Evolutionary conservation across 495 filamentous ascomycete species (phyloP), one percentile per base, ranked within the genome.

Genomic region (Symbiotaphrina buchneri): DNA sequence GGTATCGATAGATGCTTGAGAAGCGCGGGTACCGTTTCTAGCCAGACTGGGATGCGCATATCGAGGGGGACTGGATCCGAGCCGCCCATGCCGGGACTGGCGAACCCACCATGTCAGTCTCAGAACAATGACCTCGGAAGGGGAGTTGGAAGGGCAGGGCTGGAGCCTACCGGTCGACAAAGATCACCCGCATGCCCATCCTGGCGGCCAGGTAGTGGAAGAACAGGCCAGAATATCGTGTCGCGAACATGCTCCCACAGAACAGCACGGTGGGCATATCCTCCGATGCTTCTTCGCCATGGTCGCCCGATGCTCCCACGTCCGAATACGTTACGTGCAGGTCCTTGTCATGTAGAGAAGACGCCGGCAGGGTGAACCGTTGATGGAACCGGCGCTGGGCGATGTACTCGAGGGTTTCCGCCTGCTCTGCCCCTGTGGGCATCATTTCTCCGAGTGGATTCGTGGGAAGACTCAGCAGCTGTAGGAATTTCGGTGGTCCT

Each of bases 21-120:
- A 0, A 45, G 40, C 2, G 29, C 13, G n/a, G 42, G 42, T 4
- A 45, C 23, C 18, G 40, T 33, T 27, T 39, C 39, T 7, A 25
- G 22, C 22, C 22, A 25, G 22, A 25, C 22, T 8, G 22, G 8
- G 13, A 25, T 7, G 13, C 22, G 22, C 22, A 8, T 7, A 8
- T 7, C 7, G 7, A 13, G 22, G 8, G 7, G 8, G 7, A 25
- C 22, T 7, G 22, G 22, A 8, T 7, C 13, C 13, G 22, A 25
- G 7, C 22, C 22, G 22, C 22, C 22, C 22, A 25, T 25, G 22
- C 22, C 22, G 13, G 22, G 22, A 13, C 22, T 25, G n/a, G n/a
- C n/a, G n/a, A n/a, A n/a, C n/a, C n/a, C n/a, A 25, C 13, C 7
- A 25, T 25, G 22, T 13, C 8, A 25, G 22, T 8, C 7, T 8